A percentile compares a stretch with the other conserved stretches of the same genome.
phyloP scores from a whole-genome alignment of 805 yeast genomes.

The Clavispora vitiphila region DNA sequence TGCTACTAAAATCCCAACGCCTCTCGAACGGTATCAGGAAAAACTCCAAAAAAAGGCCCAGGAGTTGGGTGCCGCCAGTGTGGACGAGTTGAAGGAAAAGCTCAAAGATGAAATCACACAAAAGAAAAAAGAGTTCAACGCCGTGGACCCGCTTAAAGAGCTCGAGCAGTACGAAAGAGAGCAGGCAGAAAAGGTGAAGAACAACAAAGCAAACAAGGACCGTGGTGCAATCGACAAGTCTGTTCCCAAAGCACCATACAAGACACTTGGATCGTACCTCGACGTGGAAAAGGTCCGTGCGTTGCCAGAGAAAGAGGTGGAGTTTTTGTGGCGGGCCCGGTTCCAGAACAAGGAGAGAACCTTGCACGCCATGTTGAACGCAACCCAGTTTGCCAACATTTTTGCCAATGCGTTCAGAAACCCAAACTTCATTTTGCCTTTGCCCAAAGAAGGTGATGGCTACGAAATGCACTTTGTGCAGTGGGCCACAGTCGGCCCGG shows the following conservation, averaged over 20 bases:
- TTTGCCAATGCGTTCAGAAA: slow-evolving; percentile 61
- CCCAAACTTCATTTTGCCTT: slow-evolving; percentile 85
- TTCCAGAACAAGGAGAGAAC: slow-evolving; percentile 57
- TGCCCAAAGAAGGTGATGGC: slow-evolving; percentile 60
- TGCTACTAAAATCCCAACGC: not conserved
- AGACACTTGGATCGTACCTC: slow-evolving; percentile 65
- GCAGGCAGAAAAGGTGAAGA: slow-evolving; percentile 25
- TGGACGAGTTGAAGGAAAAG: slow-evolving; percentile 59
- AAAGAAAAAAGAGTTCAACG: slow-evolving; percentile 52
- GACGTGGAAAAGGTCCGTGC: slow-evolving; percentile 60
- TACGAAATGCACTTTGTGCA: slow-evolving; percentile 87
- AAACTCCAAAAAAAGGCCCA: slow-evolving; percentile 34
- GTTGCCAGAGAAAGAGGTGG: slow-evolving; percentile 60
- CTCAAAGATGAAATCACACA: slow-evolving; percentile 56
- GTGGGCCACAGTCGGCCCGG: slow-evolving; percentile 84
- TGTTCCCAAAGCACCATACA: slow-evolving; percentile 49
- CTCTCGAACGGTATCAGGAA: slow-evolving; percentile 20
- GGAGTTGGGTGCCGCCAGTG: slow-evolving; percentile 29
- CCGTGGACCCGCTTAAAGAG: slow-evolving; percentile 65
- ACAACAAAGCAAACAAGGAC: slow-evolving; percentile 24
- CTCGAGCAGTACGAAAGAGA: slow-evolving; percentile 51
- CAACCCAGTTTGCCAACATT: slow-evolving; percentile 57
- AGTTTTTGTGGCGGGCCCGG: slow-evolving; percentile 84
- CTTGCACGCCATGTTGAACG: slow-evolving; percentile 60
- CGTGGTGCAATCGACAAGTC: slow-evolving; percentile 31